Conservation (phyloP, 2,329 filamentous ascomycete genomes). For the Fusarium caatingaense region DNA sequence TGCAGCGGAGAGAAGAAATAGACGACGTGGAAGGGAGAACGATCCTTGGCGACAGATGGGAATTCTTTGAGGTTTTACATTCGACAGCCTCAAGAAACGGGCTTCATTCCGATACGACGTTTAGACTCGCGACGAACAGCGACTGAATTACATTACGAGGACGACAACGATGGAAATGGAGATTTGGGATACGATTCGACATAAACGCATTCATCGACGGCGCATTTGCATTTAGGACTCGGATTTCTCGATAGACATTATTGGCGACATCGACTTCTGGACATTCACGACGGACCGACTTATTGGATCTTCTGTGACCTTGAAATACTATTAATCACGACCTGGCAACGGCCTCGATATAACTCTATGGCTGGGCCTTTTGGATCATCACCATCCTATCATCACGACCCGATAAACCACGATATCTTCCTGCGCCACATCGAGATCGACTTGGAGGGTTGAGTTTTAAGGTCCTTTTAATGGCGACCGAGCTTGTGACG, state of each 20-base stretch:
- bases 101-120: background rate
- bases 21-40: slow-evolving; percentile 22
- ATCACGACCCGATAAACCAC: background rate
- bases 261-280: background rate
- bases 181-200: background rate
- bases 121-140: background rate
- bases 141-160: slow-evolving; percentile 13
- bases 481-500: background rate
- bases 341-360: background rate
- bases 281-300: background rate
- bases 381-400: background rate
- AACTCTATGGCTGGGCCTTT: background rate
- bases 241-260: slow-evolving; percentile 3
- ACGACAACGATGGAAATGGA: background rate
- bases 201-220: slow-evolving; percentile 17
- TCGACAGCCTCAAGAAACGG: background rate
- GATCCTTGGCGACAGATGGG: slow-evolving; percentile 43
- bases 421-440: background rate
- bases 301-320: background rate
- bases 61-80: slow-evolving; percentile 22
- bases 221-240: slow-evolving; percentile 10
- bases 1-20: slow-evolving; percentile 30
- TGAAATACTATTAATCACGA: background rate
- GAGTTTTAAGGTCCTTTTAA: no score
- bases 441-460: background rate